phyloP scores from a whole-genome alignment of 257 asterid genomes.

The Scutellaria barbata region DNA sequence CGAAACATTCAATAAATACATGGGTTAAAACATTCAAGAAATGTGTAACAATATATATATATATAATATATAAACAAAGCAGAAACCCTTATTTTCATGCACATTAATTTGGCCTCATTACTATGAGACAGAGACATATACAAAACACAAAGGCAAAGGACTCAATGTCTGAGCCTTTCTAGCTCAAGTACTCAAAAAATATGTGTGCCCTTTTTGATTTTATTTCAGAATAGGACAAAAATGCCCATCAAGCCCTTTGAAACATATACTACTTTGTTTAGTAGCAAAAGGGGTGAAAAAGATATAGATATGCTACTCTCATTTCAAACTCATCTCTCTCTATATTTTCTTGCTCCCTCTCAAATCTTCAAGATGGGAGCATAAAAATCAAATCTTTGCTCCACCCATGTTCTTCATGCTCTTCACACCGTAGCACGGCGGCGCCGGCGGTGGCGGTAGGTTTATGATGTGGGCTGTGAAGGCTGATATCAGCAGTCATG shows the following conservation, averaged over 20 bases:
- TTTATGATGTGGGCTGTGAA: constrained; percentile 9
- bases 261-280: constrained; percentile 16
- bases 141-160: constrained; percentile 34
- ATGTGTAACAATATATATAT: no score
- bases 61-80: no score
- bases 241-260: constrained; percentile 39
- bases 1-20: no score
- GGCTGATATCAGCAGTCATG: neutral
- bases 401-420: neutral
- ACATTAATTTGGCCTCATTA: constrained; percentile 38
- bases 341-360: neutral
- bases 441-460: neutral
- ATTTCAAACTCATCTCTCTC: constrained; percentile 6
- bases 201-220: constrained; percentile 16
- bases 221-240: constrained; percentile 35
- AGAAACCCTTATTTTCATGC: constrained; percentile 36
- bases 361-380: neutral
- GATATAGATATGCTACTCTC: neutral
- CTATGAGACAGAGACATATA: constrained; percentile 37
- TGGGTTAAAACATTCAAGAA: no score
- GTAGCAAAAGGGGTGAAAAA: neutral
- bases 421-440: constrained; percentile 13
- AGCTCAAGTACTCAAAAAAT: constrained; percentile 30
- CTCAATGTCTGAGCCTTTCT: constrained; percentile 31
- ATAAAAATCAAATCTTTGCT: constrained; percentile 5